phyloP scores from a whole-genome alignment of 768 basidiomycete species.

The Suillus variegatus region DNA sequence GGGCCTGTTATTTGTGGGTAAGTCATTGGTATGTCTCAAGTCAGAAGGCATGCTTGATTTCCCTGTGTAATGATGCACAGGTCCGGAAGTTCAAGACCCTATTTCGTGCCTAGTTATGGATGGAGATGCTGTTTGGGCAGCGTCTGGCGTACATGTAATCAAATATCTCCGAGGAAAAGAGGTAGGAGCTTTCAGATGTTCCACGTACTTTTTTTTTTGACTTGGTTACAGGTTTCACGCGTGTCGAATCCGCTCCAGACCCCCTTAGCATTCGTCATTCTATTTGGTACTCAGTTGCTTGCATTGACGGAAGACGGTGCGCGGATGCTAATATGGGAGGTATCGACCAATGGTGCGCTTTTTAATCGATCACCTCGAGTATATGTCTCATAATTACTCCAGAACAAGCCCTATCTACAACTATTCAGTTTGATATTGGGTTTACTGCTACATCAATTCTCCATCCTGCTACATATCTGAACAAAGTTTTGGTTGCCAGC shows the following conservation, averaged over 20 bases:
- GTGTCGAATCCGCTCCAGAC: conserved; percentile 66
- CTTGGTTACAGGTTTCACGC: conserved; percentile 44
- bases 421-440: conserved; percentile 75
- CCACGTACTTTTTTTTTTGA: conserved; percentile 6
- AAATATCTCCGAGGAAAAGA: conserved; percentile 91
- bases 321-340: conserved; percentile 79
- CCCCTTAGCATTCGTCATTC: conserved; percentile 59
- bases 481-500: conserved; percentile 89
- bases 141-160: conserved; percentile 65
- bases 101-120: conserved; percentile 82
- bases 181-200: conserved; percentile 39
- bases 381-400: conserved; percentile 7
- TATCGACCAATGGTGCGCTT: conserved; percentile 54
- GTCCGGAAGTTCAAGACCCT: conserved; percentile 74
- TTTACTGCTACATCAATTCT: conserved; percentile 87
- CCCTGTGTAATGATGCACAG: conserved; percentile 40
- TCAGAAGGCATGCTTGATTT: conserved; percentile 5
- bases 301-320: conserved; percentile 78
- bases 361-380: not conserved
- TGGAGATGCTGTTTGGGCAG: conserved; percentile 83
- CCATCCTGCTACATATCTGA: conserved; percentile 95
- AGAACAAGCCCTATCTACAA: conserved; percentile 39
- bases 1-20: conserved; percentile 90
- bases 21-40: conserved; percentile 34
- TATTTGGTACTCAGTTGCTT: conserved; percentile 83